phyloP scores from a whole-genome alignment of 805 yeast species.

The Starmerella riodocensis region DNA sequence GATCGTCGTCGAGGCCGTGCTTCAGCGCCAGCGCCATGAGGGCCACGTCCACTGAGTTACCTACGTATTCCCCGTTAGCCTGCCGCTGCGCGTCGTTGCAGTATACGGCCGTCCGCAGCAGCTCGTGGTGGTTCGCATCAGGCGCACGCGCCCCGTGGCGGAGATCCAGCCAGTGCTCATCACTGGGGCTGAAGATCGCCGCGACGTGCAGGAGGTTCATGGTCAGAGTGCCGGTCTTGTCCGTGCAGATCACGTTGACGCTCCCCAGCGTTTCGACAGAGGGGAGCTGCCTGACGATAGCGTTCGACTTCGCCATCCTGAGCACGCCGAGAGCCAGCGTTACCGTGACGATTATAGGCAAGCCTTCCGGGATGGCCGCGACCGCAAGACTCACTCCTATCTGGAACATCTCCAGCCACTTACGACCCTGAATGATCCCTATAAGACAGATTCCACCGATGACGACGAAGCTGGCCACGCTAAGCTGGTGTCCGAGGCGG shows the following conservation, averaged over 20 bases:
- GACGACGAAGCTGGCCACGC: slow-evolving; percentile 68
- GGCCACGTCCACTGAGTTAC: slow-evolving; percentile 94
- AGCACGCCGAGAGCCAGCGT: slow-evolving; percentile 92
- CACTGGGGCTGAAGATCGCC: slow-evolving; percentile 15
- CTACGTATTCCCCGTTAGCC: slow-evolving; percentile 50
- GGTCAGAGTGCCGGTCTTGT: slow-evolving; percentile 40
- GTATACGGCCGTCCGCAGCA: slow-evolving; percentile 24
- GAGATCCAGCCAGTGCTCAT: slow-evolving; percentile 17
- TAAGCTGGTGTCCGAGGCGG: slow-evolving; percentile 79
- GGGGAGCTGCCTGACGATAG: slow-evolving; percentile 87
- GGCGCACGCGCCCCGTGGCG: slow-evolving; percentile 1
- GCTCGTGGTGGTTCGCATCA: slow-evolving; percentile 1
- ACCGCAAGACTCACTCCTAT: slow-evolving; percentile 95
- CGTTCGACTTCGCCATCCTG: slow-evolving; percentile 89
- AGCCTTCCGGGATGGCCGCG: slow-evolving; percentile 98
- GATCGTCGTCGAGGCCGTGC: slow-evolving; percentile 59
- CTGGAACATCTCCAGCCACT: slow-evolving; percentile 96
- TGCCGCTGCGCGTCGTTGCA: slow-evolving; percentile 29
- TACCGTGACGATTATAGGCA: slow-evolving; percentile 95
- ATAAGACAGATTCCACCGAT: slow-evolving; percentile 85
- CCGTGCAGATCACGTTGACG: slow-evolving; percentile 41
- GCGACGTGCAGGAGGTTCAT: slow-evolving; percentile 34
- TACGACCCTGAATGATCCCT: slow-evolving; percentile 83
- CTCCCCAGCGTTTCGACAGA: slow-evolving; percentile 63
- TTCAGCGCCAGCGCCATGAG: slow-evolving; percentile 57